phyloP scores from a whole-genome alignment of 306 rosid genomes.

The Alnus rubra region DNA sequence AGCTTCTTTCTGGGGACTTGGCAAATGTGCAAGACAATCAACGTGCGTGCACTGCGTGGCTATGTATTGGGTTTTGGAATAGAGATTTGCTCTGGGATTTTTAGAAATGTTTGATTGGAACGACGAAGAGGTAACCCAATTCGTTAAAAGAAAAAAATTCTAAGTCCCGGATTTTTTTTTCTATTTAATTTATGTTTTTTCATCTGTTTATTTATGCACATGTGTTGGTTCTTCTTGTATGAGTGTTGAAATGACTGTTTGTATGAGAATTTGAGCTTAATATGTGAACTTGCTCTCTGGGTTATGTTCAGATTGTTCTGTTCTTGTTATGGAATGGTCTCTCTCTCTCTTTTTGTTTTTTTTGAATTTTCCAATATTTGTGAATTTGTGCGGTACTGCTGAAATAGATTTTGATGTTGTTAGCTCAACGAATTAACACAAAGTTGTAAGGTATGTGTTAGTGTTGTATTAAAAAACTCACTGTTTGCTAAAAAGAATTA shows the following conservation, averaged over 20 bases:
- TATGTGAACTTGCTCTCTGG: conserved; percentile 4
- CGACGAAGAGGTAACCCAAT: conserved; percentile 68
- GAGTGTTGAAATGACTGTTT: conserved; percentile 8
- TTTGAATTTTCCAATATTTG: background rate
- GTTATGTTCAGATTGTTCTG: background rate
- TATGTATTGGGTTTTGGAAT: conserved; percentile 45
- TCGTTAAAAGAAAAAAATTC: background rate
- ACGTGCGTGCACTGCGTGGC: conserved; percentile 4
- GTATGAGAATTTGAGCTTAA: conserved; percentile 19
- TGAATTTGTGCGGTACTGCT: background rate
- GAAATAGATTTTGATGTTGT: background rate
- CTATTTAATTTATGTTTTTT: background rate
- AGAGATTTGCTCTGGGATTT: conserved; percentile 34
- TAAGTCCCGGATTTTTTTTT: background rate
- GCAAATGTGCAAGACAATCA: conserved; percentile 66
- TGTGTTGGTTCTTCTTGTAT: conserved; percentile 6
- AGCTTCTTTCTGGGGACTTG: conserved; percentile 32
- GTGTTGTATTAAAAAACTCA: background rate
- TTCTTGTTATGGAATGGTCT: background rate
- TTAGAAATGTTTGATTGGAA: conserved; percentile 84
- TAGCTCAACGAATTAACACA: background rate
- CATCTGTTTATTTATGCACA: background rate
- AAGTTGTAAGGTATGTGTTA: background rate
- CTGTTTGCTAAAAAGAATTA: background rate
- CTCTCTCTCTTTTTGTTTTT: background rate